Conservation (phyloP, 768 basidiomycete genomes). For the Pleurotus tuoliensis region DNA sequence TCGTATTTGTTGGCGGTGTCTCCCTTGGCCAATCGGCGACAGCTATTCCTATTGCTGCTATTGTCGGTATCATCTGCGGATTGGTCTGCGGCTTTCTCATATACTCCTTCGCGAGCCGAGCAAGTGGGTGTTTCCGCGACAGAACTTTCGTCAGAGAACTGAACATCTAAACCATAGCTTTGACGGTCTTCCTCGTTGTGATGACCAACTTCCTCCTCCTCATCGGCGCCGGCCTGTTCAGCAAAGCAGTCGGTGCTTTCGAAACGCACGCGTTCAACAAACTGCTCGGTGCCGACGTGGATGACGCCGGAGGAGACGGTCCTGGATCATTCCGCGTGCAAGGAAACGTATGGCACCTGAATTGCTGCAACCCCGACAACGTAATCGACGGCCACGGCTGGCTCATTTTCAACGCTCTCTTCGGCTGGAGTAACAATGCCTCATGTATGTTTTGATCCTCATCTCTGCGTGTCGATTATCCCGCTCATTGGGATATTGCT, state of each 20-base stretch:
- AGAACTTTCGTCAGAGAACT: not conserved
- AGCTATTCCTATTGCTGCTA: conserved; percentile 87
- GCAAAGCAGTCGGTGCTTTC: conserved; percentile 71
- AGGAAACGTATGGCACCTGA: conserved; percentile 85
- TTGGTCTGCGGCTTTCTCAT: conserved; percentile 70
- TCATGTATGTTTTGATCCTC: conserved; percentile 39
- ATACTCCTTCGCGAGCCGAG: conserved; percentile 74
- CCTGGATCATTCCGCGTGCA: conserved; percentile 82
- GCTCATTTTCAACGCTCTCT: conserved; percentile 79
- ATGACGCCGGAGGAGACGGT: conserved; percentile 65
- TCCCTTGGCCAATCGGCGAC: conserved; percentile 78
- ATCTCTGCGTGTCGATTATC: not conserved
- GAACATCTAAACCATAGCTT: conserved; percentile 34
- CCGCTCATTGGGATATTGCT: too few relatives aligned
- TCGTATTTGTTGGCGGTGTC: conserved; percentile 92
- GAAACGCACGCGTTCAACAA: conserved; percentile 62
- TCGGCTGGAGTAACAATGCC: conserved; percentile 88
- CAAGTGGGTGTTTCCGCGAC: conserved; percentile 39
- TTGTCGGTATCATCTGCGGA: conserved; percentile 80
- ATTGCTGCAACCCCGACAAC: conserved; percentile 72
- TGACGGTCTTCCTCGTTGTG: conserved; percentile 82
- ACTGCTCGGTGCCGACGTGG: conserved; percentile 70
- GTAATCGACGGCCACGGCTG: conserved; percentile 54
- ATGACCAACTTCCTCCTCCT: conserved; percentile 93
- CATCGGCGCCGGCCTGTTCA: conserved; percentile 92